Evolutionary conservation across 495 filamentous ascomycete genomes (phyloP).

Genomic region (Trichoderma virens): DNA sequence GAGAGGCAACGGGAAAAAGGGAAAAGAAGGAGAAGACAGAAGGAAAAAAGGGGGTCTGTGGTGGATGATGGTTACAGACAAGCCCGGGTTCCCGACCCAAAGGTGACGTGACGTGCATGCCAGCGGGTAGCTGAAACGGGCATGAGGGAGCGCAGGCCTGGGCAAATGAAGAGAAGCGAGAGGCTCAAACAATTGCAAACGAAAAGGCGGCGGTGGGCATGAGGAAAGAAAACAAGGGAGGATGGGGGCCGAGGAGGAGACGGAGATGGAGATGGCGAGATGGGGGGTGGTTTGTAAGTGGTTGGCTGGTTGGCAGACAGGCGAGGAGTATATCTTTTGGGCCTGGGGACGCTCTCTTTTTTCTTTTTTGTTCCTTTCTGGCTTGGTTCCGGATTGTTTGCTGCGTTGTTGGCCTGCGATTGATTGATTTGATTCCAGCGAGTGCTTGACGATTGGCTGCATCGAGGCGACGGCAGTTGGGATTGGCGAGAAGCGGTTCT

Average conservation of each 20-base stretch:
- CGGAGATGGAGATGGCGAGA: not conserved
- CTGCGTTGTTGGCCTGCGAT: not conserved
- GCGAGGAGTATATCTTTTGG: not conserved
- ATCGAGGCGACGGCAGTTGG: not conserved
- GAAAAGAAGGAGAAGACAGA: not conserved
- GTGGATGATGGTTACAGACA: not conserved
- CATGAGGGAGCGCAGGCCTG: not conserved
- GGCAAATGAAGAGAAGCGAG: not conserved
- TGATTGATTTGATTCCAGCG: not conserved
- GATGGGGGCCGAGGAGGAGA: not conserved
- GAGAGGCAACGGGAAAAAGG: not conserved
- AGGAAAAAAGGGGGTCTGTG: not conserved
- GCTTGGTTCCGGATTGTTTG: too few species aligned
- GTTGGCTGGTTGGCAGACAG: not conserved
- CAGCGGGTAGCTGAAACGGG: not conserved
- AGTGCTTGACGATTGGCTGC: not conserved
- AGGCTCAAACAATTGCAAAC: too few species aligned
- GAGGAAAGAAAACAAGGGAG: not conserved
- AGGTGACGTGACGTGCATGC: constrained; percentile 4
- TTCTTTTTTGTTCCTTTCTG: not conserved
- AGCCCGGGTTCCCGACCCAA: not conserved
- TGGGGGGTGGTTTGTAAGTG: not conserved
- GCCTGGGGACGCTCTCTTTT: not conserved
- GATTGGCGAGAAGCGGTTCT: not conserved
- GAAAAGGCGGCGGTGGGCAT: too few species aligned